Evolutionary conservation across 495 filamentous ascomycete species (phyloP).

Genomic region (Hypoxylon lienhwacheense): DNA sequence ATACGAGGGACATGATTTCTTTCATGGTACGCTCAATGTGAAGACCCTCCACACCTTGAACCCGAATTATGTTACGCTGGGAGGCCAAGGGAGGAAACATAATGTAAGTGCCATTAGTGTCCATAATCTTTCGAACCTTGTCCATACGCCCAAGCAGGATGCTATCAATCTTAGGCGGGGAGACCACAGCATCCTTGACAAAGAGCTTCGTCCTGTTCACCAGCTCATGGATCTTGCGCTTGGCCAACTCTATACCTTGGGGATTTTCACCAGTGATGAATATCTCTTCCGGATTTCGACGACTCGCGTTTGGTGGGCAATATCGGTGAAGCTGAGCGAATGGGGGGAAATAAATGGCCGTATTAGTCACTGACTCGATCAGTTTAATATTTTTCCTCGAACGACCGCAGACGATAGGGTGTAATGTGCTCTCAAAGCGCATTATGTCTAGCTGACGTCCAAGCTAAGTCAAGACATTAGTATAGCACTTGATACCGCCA

Average conservation of each 20-base stretch:
- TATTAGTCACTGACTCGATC: constrained; percentile 90
- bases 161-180: constrained; percentile 87
- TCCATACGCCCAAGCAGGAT: constrained; percentile 89
- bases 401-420: constrained; percentile 86
- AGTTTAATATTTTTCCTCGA: constrained; percentile 94
- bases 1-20: constrained; percentile 90
- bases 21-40: constrained; percentile 92
- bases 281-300: constrained; percentile 83
- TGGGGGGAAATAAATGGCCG: constrained; percentile 95
- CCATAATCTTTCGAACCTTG: constrained; percentile 96
- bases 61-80: constrained; percentile 74
- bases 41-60: constrained; percentile 88
- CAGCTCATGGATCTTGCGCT: constrained; percentile 82
- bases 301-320: constrained; percentile 72
- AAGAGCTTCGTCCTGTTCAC: constrained; percentile 76
- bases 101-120: constrained; percentile 91
- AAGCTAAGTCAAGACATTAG: constrained; percentile 61
- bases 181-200: constrained; percentile 85
- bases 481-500: not conserved
- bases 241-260: constrained; percentile 80
- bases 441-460: constrained; percentile 80
- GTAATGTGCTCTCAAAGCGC: constrained; percentile 82
- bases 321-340: constrained; percentile 90
- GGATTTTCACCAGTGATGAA: constrained; percentile 87
- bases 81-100: constrained; percentile 84